Conservation (phyloP, 805 yeast species). For the Wickerhamomyces subpelliculosus region DNA sequence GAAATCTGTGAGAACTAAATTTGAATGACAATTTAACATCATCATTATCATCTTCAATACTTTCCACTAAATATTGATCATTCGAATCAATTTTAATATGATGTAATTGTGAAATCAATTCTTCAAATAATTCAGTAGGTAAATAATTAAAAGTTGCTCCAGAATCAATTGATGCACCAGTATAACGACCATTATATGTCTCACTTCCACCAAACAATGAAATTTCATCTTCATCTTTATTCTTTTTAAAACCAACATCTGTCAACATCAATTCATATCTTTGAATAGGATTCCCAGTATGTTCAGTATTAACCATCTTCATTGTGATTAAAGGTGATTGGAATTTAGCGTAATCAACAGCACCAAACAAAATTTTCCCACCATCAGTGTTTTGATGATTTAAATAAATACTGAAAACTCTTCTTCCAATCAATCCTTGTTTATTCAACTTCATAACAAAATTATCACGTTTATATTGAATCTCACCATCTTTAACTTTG, state of each 20-base stretch:
- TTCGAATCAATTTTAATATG: not conserved
- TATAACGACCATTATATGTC: slow-evolving; percentile 1
- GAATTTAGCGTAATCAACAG: slow-evolving; percentile 33
- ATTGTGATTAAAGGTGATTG: slow-evolving; percentile 25
- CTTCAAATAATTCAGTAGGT: slow-evolving; percentile 9
- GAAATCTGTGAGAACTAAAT: slow-evolving; percentile 4
- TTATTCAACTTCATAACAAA: slow-evolving; percentile 7
- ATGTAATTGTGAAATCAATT: not conserved
- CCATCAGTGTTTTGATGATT: slow-evolving; percentile 2
- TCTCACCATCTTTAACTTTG: not conserved
- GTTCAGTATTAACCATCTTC: slow-evolving; percentile 20
- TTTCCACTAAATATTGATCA: not conserved
- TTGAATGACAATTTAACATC: slow-evolving; percentile 5
- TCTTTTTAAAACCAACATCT: slow-evolving; percentile 2
- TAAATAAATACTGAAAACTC: slow-evolving; percentile 15
- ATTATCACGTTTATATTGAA: slow-evolving; percentile 2
- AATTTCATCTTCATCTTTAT: not conserved
- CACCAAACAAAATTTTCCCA: slow-evolving; percentile 32
- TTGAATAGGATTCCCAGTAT: slow-evolving; percentile 3
- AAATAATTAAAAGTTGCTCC: slow-evolving; percentile 15
- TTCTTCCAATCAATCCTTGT: slow-evolving; percentile 5
- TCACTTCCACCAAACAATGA: slow-evolving; percentile 6
- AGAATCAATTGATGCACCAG: slow-evolving; percentile 14
- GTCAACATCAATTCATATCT: slow-evolving; percentile 11
- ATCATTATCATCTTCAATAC: not conserved